These are phyloP conservation scores for Saccharomycopsis javanensis DNA, from an alignment of 805 yeast genomes.

Conservation along the genomic window DNA sequence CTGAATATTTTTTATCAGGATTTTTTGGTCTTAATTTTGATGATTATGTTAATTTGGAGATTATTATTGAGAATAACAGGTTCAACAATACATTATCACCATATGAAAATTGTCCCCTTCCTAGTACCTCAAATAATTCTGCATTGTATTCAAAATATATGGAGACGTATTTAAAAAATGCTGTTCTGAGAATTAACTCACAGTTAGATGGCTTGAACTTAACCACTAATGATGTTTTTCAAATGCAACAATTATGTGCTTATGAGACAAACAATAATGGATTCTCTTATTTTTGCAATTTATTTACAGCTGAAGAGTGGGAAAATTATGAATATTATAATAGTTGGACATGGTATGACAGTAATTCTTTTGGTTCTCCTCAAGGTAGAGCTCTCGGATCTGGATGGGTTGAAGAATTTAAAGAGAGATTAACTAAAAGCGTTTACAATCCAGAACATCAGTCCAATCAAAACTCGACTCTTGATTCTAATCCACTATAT, in stretches of 20 bases:
- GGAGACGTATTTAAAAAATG: slow-evolving; percentile 35
- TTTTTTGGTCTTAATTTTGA: slow-evolving; percentile 32
- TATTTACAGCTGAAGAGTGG: slow-evolving; percentile 62
- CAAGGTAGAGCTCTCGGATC: slow-evolving; percentile 51
- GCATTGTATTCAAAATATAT: neutral
- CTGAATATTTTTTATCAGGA: slow-evolving; percentile 38
- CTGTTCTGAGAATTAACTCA: slow-evolving; percentile 45
- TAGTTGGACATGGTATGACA: slow-evolving; percentile 53
- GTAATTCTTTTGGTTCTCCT: slow-evolving; percentile 56
- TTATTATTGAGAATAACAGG: slow-evolving; percentile 18
- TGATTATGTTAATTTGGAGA: slow-evolving; percentile 20
- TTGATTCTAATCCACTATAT: slow-evolving; percentile 22
- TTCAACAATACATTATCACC: slow-evolving; percentile 21
- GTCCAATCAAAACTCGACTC: slow-evolving; percentile 36
- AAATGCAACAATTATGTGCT: slow-evolving; percentile 58
- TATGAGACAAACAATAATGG: slow-evolving; percentile 67
- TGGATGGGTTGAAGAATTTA: slow-evolving; percentile 37
- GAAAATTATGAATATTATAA: slow-evolving; percentile 48
- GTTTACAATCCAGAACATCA: slow-evolving; percentile 28
- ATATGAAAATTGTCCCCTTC: slow-evolving; percentile 8
- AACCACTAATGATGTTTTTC: slow-evolving; percentile 41
- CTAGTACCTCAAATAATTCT: neutral
- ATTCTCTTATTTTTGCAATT: slow-evolving; percentile 51
- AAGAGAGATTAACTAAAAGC: slow-evolving; percentile 35
- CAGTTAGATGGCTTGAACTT: slow-evolving; percentile 47